These are phyloP conservation scores for Pythium oligandrum DNA, from an alignment of 352 stramenopile species.

Conservation along the genomic window DNA sequence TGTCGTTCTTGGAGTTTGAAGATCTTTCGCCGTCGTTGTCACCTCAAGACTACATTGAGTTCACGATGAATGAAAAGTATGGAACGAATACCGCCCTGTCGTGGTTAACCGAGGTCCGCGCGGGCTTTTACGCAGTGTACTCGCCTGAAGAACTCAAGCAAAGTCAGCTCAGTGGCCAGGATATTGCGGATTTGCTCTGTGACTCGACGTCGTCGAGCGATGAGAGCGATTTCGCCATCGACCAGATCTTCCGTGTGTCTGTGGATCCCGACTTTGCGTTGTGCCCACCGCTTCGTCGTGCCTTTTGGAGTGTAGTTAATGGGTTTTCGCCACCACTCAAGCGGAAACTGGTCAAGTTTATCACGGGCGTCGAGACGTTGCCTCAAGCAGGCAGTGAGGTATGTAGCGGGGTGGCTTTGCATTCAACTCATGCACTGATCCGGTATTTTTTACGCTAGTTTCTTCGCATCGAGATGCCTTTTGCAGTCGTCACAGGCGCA, in stretches of 20 bases:
- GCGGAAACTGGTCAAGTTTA: conserved; percentile 67
- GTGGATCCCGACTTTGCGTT: conserved; percentile 51
- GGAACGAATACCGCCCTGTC: conserved; percentile 6
- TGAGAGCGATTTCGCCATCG: conserved; percentile 34
- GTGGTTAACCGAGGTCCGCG: conserved; percentile 39
- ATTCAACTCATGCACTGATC: neutral
- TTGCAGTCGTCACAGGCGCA: conserved; percentile 29
- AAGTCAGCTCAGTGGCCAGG: conserved; percentile 8
- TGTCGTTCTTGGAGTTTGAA: conserved; percentile 54
- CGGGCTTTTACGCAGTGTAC: conserved; percentile 43
- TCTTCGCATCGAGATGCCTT: conserved; percentile 73
- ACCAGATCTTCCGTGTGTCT: conserved; percentile 47
- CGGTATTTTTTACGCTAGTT: conserved; percentile 33
- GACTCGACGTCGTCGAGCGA: conserved; percentile 2
- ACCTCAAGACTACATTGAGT: conserved; percentile 42
- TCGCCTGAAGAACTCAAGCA: conserved; percentile 11
- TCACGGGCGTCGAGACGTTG: conserved; percentile 64
- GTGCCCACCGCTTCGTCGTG: conserved; percentile 29
- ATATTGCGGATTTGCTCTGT: conserved; percentile 38
- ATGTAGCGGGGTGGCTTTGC: conserved; percentile 2
- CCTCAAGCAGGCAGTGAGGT: conserved; percentile 64
- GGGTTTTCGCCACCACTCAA: conserved; percentile 45
- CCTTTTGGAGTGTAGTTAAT: conserved; percentile 56
- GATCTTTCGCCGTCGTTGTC: conserved; percentile 24
- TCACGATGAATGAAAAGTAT: conserved; percentile 45